Evolutionary conservation across 1,284 basidiomycete species (phyloP).

Genomic region (Xanthoconium separans): DNA sequence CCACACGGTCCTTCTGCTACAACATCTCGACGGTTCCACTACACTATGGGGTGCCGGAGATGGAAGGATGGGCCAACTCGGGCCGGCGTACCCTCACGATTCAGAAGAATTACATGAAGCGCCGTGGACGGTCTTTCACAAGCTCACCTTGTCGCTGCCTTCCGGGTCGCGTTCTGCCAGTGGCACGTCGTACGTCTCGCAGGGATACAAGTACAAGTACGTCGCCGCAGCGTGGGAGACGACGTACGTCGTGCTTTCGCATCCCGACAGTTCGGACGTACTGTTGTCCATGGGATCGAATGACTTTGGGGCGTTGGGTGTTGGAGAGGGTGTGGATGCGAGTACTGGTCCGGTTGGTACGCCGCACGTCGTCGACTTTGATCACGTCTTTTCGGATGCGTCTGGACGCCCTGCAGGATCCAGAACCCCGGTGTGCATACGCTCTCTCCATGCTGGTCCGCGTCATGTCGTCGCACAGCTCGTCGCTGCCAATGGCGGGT

Average conservation of each 20-base stretch:
- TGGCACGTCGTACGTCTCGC: conserved; percentile 22
- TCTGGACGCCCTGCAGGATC: conserved; percentile 11
- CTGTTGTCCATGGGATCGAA: conserved; percentile 80
- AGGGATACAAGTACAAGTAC: conserved; percentile 38
- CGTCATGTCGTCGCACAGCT: conserved; percentile 66
- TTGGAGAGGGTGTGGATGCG: conserved; percentile 32
- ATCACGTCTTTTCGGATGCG: conserved; percentile 33
- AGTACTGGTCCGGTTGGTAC: not conserved
- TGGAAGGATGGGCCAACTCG: conserved; percentile 61
- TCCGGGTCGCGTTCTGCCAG: no score
- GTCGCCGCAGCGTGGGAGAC: conserved; percentile 82
- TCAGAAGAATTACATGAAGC: not conserved
- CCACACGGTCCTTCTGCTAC: conserved; percentile 30
- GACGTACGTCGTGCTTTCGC: conserved; percentile 62
- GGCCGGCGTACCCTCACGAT: conserved; percentile 26
- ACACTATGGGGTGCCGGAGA: conserved; percentile 73
- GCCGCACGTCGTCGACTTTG: conserved; percentile 46
- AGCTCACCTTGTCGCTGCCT: conserved; percentile 37
- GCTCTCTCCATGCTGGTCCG: conserved; percentile 60
- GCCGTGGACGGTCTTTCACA: conserved; percentile 43
- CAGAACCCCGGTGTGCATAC: conserved; percentile 30
- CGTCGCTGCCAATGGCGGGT: not conserved
- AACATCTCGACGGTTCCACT: conserved; percentile 13
- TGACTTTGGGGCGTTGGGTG: conserved; percentile 80
- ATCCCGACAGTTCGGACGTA: conserved; percentile 47